Conservation (phyloP, 2,329 filamentous ascomycete species). For the Cordyceps militaris region DNA sequence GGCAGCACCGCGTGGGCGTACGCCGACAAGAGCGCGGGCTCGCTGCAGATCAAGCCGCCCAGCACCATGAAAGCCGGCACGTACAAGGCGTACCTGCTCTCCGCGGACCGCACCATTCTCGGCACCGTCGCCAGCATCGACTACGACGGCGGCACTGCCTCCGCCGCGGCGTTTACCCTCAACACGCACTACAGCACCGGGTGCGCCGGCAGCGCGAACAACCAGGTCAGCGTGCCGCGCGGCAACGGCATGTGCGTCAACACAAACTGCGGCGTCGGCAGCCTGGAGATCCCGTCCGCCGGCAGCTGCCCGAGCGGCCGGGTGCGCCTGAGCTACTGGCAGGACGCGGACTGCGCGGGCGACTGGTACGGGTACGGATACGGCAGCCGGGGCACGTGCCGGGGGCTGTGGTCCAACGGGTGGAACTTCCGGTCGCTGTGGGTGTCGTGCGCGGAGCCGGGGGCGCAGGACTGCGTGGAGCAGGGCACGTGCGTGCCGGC, state of each 20-base stretch:
- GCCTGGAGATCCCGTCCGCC: not conserved
- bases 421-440: slow-evolving; percentile 5
- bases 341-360: not conserved
- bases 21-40: not conserved
- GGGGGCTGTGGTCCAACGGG: slow-evolving; percentile 1
- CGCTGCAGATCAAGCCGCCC: not conserved
- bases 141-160: not conserved
- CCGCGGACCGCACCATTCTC: not conserved
- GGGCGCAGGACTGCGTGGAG: not conserved
- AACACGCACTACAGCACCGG: not conserved
- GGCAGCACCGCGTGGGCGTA: not conserved
- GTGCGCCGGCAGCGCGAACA: not conserved
- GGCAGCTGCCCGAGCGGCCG: slow-evolving; percentile 9
- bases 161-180: not conserved
- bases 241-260: slow-evolving; percentile 6
- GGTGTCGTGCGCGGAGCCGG: not conserved
- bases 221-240: not conserved
- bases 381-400: slow-evolving; percentile 1
- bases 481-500: not conserved
- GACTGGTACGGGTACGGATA: slow-evolving; percentile 11
- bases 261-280: slow-evolving; percentile 3
- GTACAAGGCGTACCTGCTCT: slow-evolving; percentile 5
- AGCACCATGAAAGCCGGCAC: not conserved
- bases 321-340: slow-evolving; percentile 9
- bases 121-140: not conserved